Evolutionary conservation across 257 asterid species (phyloP).

Genomic region (Schizonepeta tenuifolia): DNA sequence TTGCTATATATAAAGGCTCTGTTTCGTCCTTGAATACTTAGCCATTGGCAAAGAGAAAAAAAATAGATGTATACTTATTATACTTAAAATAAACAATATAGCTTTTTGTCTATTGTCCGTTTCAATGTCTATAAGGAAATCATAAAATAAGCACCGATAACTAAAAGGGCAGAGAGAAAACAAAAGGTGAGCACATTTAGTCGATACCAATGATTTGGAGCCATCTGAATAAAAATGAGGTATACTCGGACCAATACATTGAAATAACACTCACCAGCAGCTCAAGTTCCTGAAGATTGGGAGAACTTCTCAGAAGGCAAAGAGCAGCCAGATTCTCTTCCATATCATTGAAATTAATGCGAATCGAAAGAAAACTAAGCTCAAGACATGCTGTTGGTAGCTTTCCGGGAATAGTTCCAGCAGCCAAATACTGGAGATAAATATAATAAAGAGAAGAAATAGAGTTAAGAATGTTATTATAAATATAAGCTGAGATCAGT

Average conservation of each 20-base stretch:
- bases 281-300: conserved; percentile 94
- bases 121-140: neutral
- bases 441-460: neutral
- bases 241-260: neutral
- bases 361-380: conserved; percentile 82
- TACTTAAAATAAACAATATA: neutral
- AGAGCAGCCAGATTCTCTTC: conserved; percentile 83
- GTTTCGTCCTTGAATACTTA: neutral
- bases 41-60: neutral
- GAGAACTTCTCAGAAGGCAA: conserved; percentile 88
- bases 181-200: neutral
- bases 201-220: neutral
- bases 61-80: neutral
- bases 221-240: conserved; percentile 3
- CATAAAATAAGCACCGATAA: neutral
- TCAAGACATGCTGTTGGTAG: conserved; percentile 68
- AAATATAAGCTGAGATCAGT: conserved; percentile 18
- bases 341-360: conserved; percentile 64
- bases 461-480: neutral
- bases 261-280: conserved; percentile 62
- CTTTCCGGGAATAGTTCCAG: conserved; percentile 77
- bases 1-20: neutral
- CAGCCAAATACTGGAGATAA: conserved; percentile 73
- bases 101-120: neutral
- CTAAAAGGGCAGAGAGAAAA: neutral